Percentiles rank a stretch among this genome's conserved stretches.
Evolutionary conservation across 805 yeast species (phyloP).

Genomic region (Ogataea pilisensis): DNA sequence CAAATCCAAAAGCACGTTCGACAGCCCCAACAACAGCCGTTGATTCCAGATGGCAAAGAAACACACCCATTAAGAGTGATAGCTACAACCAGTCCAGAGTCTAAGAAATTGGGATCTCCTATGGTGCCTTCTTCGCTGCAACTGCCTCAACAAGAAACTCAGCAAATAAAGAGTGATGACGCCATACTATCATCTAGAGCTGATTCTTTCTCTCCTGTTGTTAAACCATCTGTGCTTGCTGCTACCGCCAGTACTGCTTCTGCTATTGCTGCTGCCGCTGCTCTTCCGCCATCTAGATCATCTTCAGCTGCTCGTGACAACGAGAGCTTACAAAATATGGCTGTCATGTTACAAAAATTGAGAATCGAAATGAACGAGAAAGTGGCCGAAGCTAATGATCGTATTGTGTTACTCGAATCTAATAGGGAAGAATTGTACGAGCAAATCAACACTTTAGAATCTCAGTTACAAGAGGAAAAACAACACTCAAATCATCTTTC

Average conservation of each 20-base stretch:
- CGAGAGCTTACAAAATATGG: constrained; percentile 20
- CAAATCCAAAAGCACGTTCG: background rate
- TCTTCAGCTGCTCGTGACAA: constrained; percentile 9
- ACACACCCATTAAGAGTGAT: constrained; percentile 16
- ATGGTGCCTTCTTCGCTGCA: constrained; percentile 2
- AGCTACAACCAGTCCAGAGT: constrained; percentile 3
- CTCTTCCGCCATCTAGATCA: background rate
- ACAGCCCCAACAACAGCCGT: background rate
- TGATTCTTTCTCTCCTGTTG: background rate
- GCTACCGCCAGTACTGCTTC: constrained; percentile 1
- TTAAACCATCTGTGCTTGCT: background rate
- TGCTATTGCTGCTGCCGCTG: background rate
- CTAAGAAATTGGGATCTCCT: constrained; percentile 17
- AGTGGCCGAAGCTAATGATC: constrained; percentile 54
- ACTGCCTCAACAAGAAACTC: background rate
- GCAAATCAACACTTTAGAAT: constrained; percentile 2
- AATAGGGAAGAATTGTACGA: constrained; percentile 22
- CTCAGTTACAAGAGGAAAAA: constrained; percentile 4
- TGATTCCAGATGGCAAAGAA: constrained; percentile 10
- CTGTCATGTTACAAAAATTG: constrained; percentile 28
- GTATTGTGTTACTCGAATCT: constrained; percentile 45
- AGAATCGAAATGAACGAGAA: constrained; percentile 44
- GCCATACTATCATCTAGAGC: too few species aligned
- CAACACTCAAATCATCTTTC: background rate
- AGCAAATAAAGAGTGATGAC: background rate